Percentiles rank a stretch among this genome's conserved stretches.
Evolutionary conservation across 306 rosid species (phyloP).

Genomic region (Casuarina glauca): DNA sequence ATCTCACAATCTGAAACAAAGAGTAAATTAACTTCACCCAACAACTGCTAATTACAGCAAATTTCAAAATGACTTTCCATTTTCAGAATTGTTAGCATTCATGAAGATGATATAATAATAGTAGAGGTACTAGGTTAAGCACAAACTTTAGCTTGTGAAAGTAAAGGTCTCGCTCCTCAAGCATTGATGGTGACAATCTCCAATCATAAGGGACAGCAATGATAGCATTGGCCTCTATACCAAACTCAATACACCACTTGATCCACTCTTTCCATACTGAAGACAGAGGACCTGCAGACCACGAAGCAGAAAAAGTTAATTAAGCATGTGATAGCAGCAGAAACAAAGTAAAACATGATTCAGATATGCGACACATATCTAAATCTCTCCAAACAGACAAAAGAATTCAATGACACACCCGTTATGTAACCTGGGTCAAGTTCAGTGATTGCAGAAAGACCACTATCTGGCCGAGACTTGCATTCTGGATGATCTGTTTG

Average conservation of each 20-base stretch:
- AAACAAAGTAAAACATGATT: neutral
- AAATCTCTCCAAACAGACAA: neutral
- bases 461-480: slow-evolving; percentile 94
- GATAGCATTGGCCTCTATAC: slow-evolving; percentile 94
- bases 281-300: slow-evolving; percentile 82
- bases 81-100: neutral
- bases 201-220: slow-evolving; percentile 97
- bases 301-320: slow-evolving; percentile 3
- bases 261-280: slow-evolving; percentile 98
- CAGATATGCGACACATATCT: slow-evolving; percentile 2
- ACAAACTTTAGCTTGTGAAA: slow-evolving; percentile 95
- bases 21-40: slow-evolving; percentile 14
- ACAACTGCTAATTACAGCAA: neutral
- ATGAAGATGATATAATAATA: neutral
- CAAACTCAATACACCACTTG: slow-evolving; percentile 98
- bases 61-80: neutral
- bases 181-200: slow-evolving; percentile 89
- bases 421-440: slow-evolving; percentile 99
- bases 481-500: slow-evolving; percentile 96
- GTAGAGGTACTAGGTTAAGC: slow-evolving; percentile 20
- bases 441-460: slow-evolving; percentile 96
- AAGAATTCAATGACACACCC: slow-evolving; percentile 36
- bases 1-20: slow-evolving; percentile 23
- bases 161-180: slow-evolving; percentile 96
- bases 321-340: slow-evolving; percentile 13